Percentiles rank a stretch among this genome's conserved stretches.
Evolutionary conservation across 257 asterid genomes (phyloP).

Genomic region (Solanum chiquidenum): DNA sequence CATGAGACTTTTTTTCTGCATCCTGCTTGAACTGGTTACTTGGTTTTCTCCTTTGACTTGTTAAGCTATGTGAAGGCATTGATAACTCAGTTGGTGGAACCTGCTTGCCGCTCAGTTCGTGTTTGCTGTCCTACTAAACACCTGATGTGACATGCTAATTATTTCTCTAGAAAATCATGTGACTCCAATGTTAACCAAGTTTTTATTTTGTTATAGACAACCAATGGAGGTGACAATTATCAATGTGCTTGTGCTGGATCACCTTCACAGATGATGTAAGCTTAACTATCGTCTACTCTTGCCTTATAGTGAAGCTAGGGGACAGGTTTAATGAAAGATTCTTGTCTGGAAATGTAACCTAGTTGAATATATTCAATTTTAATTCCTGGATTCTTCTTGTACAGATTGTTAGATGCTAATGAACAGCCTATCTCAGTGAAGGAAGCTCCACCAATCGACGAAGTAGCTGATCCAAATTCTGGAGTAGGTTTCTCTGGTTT

Average conservation of each 20-base stretch:
- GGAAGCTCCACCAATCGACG: background rate
- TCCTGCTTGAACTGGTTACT: background rate
- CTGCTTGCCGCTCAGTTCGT: background rate
- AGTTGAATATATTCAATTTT: background rate
- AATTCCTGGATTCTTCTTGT: background rate
- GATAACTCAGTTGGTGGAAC: background rate
- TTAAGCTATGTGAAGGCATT: background rate
- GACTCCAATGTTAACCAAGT: conserved; percentile 5
- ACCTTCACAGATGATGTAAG: conserved; percentile 26
- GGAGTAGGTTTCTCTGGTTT: conserved; percentile 8
- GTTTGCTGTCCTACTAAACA: background rate
- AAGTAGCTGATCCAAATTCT: conserved; percentile 13
- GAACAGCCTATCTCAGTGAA: conserved; percentile 2
- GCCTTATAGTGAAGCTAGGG: background rate
- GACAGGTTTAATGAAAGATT: background rate
- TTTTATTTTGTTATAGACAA: conserved; percentile 23
- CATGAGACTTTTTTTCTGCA: background rate
- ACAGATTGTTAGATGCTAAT: conserved; percentile 1
- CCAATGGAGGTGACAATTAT: conserved; percentile 5
- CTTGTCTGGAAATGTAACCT: background rate
- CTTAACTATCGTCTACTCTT: background rate
- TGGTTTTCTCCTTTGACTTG: background rate
- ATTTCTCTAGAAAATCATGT: background rate
- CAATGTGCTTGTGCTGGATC: conserved; percentile 17
- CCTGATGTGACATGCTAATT: background rate